Base-by-base conservation (phyloP, 2,329 filamentous ascomycete species). In the Pseudocercospora crystallina region DNA sequence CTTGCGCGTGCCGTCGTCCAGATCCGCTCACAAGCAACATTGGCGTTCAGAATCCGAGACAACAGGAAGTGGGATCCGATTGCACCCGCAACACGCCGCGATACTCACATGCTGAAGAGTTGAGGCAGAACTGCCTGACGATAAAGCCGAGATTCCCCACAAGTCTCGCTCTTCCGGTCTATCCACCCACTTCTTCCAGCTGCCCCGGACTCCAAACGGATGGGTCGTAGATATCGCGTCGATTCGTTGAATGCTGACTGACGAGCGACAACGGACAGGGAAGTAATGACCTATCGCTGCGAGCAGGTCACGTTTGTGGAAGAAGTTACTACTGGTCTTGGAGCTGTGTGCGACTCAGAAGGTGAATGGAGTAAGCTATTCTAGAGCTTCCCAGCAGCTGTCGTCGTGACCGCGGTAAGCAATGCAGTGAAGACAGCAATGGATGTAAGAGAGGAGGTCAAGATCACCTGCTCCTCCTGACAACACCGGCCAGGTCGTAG, bases 71-170 rank as follows among this genome's bases (percentile, higher is more conserved):
- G 31, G 15, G 45, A 39, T 44, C 51, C 51, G 51, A 53, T 49
- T 35, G 43, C 39, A 53, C 51, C 46, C 51, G 51, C 44, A 29
- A 17, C 20, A 3, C 20, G 20, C 7, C 20, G 9, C 36, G 33
- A 38, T 31, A 51, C 50, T 53, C 40, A 53, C 50, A 49, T 53
- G 41, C 40, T n/a, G 49, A 39, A 41, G 45, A 39, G 33, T 14
- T 17, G 31, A n/a, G 13, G 37, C 37, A 47, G 41, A 49, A 53
- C 42, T 49, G 51, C 42, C 46, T 49, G 31, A 43, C 36, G 33
- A 46, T 36, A 42, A 35, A 53, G 46, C 51, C 51, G 51, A 53
- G 46, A 34, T 26, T 33, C 39, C 33, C 39, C 39, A 40, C 39
- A 39, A 43, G 37, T 13, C 33, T 32, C 41, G 20, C 20, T 26